phyloP scores from a whole-genome alignment of 169 alveolate species.

The Perkinsus olseni region DNA sequence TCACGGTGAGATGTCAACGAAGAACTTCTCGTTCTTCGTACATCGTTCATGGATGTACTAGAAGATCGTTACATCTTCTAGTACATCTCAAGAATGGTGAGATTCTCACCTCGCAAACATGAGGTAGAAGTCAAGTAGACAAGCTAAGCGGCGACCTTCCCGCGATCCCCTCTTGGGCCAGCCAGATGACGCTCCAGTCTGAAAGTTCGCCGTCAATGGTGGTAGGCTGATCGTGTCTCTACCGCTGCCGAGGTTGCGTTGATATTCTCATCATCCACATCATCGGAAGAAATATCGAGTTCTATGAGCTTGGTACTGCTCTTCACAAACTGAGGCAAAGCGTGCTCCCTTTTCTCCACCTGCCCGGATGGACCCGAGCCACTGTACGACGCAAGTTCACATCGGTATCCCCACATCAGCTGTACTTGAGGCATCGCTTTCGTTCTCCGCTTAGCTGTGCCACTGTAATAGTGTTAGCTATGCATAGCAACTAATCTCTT shows the following conservation, averaged over 20 bases:
- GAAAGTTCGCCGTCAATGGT: background rate
- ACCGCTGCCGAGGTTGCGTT: background rate
- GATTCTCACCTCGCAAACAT: background rate
- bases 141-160: background rate
- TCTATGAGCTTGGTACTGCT: background rate
- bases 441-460: too few species aligned
- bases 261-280: background rate
- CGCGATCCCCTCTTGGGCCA: background rate
- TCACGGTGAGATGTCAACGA: too few species aligned
- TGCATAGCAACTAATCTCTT: too few species aligned
- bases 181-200: background rate
- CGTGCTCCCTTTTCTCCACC: too few species aligned
- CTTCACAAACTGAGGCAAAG: background rate
- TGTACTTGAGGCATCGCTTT: too few species aligned
- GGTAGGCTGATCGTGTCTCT: background rate
- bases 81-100: background rate
- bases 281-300: background rate
- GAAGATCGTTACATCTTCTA: too few species aligned
- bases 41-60: too few species aligned
- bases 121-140: background rate
- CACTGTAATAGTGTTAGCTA: too few species aligned
- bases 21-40: too few species aligned
- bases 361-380: too few species aligned
- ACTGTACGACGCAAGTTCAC: too few species aligned
- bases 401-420: too few species aligned